phyloP scores from a whole-genome alignment of 495 filamentous ascomycete genomes.

The Hypoxylon lienhwacheense region DNA sequence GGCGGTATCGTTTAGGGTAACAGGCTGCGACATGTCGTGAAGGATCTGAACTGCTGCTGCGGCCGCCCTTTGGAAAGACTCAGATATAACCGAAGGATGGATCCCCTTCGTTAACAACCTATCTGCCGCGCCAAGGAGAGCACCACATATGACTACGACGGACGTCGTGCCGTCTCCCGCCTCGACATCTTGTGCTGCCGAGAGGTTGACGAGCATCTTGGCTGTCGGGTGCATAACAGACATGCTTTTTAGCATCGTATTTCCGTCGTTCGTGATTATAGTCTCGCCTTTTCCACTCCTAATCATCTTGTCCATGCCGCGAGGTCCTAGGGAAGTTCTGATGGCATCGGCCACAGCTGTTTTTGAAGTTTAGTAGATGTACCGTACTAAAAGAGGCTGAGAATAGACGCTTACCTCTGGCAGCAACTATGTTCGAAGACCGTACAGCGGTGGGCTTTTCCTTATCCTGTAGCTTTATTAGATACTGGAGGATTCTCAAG shows the following conservation, averaged over 20 bases:
- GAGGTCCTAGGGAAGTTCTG: constrained; percentile 66
- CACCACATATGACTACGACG: constrained; percentile 95
- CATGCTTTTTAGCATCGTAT: constrained; percentile 98
- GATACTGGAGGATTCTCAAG: constrained; percentile 30
- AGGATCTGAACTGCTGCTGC: constrained; percentile 84
- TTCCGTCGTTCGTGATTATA: constrained; percentile 98
- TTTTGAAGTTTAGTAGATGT: constrained; percentile 40
- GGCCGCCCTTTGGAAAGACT: constrained; percentile 94
- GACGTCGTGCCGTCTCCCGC: constrained; percentile 98
- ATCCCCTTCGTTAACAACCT: constrained; percentile 87
- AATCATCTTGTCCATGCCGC: constrained; percentile 98
- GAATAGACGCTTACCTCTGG: constrained; percentile 68
- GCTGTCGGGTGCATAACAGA: constrained; percentile 97
- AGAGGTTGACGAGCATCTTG: constrained; percentile 97
- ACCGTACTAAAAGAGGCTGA: constrained; percentile 1
- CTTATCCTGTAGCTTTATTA: constrained; percentile 76
- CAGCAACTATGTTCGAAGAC: constrained; percentile 92
- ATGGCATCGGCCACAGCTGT: constrained; percentile 98
- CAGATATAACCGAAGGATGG: constrained; percentile 96
- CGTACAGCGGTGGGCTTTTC: constrained; percentile 98
- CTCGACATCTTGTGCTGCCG: constrained; percentile 96
- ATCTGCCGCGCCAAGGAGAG: constrained; percentile 90
- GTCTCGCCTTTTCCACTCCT: constrained; percentile 94
- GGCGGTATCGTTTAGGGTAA: constrained; percentile 81
- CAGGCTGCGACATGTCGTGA: constrained; percentile 92